phyloP scores from a whole-genome alignment of 192 early-diverging fungal genomes.

The Mortierella alpina region DNA sequence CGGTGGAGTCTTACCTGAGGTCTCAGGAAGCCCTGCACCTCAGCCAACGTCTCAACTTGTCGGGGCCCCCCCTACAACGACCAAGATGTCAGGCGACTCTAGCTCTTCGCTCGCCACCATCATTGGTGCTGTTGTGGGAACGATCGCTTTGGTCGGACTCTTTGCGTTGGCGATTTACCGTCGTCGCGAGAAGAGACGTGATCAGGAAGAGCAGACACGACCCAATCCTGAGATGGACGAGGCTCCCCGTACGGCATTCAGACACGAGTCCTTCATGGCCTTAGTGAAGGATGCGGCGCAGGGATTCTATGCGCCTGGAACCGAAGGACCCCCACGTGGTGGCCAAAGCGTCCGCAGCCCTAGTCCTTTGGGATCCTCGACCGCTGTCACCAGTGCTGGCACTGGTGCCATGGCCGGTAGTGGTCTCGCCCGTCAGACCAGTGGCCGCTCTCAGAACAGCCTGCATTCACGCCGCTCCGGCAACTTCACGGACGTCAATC shows the following conservation, averaged over 20 bases:
- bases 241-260: conserved; percentile 47
- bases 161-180: conserved; percentile 40
- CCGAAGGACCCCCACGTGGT: not conserved
- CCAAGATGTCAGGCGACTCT: conserved; percentile 30
- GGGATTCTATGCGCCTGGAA: conserved; percentile 53
- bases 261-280: conserved; percentile 52
- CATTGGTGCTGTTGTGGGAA: conserved; percentile 29
- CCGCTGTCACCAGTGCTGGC: conserved; percentile 22
- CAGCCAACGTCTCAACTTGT: not conserved
- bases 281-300: conserved; percentile 51
- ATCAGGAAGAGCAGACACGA: not conserved
- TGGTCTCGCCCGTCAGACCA: conserved; percentile 29
- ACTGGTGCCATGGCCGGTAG: not conserved
- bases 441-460: conserved; percentile 36
- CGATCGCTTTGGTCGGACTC: conserved; percentile 32
- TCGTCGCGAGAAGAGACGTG: conserved; percentile 22
- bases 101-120: conserved; percentile 19
- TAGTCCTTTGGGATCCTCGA: conserved; percentile 1
- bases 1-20: not conserved
- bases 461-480: conserved; percentile 36
- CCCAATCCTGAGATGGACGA: conserved; percentile 30
- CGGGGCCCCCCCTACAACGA: not conserved
- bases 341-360: not conserved
- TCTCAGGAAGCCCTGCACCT: not conserved
- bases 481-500: conserved; percentile 3